Evolutionary conservation across 1,139 yeast species (phyloP).

Genomic region (Scheffersomyces illinoinensis): DNA sequence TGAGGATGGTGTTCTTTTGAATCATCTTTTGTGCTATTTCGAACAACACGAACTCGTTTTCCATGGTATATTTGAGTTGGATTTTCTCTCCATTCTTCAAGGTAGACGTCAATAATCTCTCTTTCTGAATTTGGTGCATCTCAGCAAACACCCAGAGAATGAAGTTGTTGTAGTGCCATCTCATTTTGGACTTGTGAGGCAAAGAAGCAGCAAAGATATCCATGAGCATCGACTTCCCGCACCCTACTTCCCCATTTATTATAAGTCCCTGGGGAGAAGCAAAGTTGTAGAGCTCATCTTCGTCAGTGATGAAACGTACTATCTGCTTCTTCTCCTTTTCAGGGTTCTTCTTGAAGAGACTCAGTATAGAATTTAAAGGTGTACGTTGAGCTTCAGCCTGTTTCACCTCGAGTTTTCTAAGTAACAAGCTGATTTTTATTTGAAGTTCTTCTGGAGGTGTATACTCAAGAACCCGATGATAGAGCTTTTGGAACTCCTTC

Average conservation of each 20-base stretch:
- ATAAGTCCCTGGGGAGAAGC: slow-evolving; percentile 65
- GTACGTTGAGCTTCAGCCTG: slow-evolving; percentile 19
- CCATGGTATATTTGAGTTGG: slow-evolving; percentile 39
- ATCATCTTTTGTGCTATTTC: slow-evolving; percentile 71
- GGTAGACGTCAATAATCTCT: slow-evolving; percentile 34
- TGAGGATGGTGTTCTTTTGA: slow-evolving; percentile 54
- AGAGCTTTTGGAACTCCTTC: slow-evolving; percentile 63
- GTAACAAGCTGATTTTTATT: slow-evolving; percentile 46
- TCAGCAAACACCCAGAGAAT: slow-evolving; percentile 68
- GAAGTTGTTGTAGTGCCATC: slow-evolving; percentile 74
- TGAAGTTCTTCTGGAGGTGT: slow-evolving; percentile 54
- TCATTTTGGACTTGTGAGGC: slow-evolving; percentile 62
- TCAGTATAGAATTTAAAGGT: slow-evolving; percentile 18
- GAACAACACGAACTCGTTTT: slow-evolving; percentile 64
- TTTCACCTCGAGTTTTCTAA: slow-evolving; percentile 48
- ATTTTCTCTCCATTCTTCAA: slow-evolving; percentile 29
- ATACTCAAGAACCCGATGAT: slow-evolving; percentile 60
- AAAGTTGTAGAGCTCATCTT: slow-evolving; percentile 59
- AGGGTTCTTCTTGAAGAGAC: slow-evolving; percentile 27
- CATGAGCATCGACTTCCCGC: slow-evolving; percentile 75
- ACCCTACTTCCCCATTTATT: slow-evolving; percentile 73
- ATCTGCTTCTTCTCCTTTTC: slow-evolving; percentile 34
- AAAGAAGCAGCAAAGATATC: slow-evolving; percentile 68
- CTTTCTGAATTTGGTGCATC: slow-evolving; percentile 56
- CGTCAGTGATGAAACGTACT: slow-evolving; percentile 56